Evolutionary conservation across 2,329 filamentous ascomycete genomes (phyloP).

Genomic region (Hirsutella minnesotensis): DNA sequence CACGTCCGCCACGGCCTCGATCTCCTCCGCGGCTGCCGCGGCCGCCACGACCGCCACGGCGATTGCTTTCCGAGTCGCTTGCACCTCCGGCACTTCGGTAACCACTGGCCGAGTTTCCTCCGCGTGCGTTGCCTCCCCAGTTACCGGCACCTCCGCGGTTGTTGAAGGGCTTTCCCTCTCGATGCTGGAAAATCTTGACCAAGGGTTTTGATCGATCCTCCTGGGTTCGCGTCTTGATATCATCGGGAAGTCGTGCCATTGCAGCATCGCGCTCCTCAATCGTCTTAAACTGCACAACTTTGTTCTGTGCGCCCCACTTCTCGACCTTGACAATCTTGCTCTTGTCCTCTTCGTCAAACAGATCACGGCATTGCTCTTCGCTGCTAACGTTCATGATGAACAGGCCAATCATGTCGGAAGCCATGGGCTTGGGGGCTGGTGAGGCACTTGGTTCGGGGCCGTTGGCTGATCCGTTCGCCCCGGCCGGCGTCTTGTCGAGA

Average conservation of each 20-base stretch:
- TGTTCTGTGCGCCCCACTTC: constrained; percentile 68
- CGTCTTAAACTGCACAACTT: constrained; percentile 75
- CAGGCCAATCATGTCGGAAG: constrained; percentile 65
- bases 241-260: constrained; percentile 60
- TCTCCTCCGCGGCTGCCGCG: constrained; percentile 47
- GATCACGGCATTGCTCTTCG: constrained; percentile 69
- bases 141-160: constrained; percentile 54
- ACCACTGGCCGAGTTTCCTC: constrained; percentile 51
- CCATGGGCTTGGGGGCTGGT: constrained; percentile 45
- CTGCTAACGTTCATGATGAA: constrained; percentile 81
- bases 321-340: constrained; percentile 69
- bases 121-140: constrained; percentile 55
- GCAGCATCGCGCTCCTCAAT: constrained; percentile 70
- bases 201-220: constrained; percentile 69
- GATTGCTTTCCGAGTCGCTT: constrained; percentile 50
- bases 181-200: constrained; percentile 72
- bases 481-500: constrained; percentile 38
- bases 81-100: constrained; percentile 78
- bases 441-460: constrained; percentile 42
- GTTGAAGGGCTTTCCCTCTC: constrained; percentile 41
- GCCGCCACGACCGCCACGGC: constrained; percentile 42
- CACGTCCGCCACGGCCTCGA: constrained; percentile 43
- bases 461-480: constrained; percentile 42
- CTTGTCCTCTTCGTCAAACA: constrained; percentile 76
- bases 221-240: constrained; percentile 60